phyloP scores from a whole-genome alignment of 1,284 basidiomycete genomes.

The Amylostereum areolatum region DNA sequence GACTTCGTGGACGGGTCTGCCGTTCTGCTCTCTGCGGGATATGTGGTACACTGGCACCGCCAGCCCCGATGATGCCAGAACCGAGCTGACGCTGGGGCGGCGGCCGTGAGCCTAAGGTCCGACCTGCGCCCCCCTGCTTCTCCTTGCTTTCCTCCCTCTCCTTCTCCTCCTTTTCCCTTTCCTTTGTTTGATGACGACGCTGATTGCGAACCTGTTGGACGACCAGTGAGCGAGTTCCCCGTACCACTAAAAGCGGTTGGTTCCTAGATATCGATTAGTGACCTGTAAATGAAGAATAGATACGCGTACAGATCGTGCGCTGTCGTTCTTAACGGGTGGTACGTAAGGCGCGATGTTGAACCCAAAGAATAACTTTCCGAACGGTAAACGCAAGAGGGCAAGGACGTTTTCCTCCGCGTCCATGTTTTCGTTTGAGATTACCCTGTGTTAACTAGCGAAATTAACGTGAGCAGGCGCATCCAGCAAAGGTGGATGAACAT shows the following conservation, averaged over 20 bases:
- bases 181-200: too few species aligned
- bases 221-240: constrained; percentile 77
- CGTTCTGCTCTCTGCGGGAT: constrained; percentile 34
- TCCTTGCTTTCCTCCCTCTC: too few species aligned
- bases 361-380: constrained; percentile 93
- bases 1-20: too few species aligned
- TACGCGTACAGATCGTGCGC: too few species aligned
- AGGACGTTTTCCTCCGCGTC: constrained; percentile 80
- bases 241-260: constrained; percentile 79
- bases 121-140: too few species aligned
- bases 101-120: too few species aligned
- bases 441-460: constrained; percentile 63
- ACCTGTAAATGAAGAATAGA: background rate
- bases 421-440: constrained; percentile 81
- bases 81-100: constrained; percentile 16
- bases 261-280: too few species aligned
- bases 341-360: constrained; percentile 74
- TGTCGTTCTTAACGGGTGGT: too few species aligned
- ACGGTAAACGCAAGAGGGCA: constrained; percentile 85
- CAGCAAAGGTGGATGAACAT: constrained; percentile 26
- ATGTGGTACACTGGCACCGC: constrained; percentile 46
- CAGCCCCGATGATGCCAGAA: constrained; percentile 37
- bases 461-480: constrained; percentile 10
- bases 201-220: constrained; percentile 25
- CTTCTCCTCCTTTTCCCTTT: too few species aligned